Evolutionary conservation across 2,329 filamentous ascomycete species (phyloP).

Genomic region (Talaromyces pinophilus): DNA sequence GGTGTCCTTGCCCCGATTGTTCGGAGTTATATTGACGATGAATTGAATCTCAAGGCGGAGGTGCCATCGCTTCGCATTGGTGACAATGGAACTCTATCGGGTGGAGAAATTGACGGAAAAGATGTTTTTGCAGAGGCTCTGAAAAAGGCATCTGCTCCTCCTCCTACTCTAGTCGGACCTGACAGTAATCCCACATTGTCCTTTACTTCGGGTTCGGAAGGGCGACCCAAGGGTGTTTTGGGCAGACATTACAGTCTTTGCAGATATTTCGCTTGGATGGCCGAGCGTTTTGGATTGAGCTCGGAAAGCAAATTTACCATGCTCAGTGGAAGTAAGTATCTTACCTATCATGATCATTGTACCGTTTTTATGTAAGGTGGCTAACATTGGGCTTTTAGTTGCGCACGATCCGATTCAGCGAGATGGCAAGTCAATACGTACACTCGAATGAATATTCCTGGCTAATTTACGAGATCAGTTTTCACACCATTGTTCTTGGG

Average conservation of each 20-base stretch:
- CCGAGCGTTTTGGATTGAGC: conserved; percentile 73
- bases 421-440: conserved; percentile 53
- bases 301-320: conserved; percentile 76
- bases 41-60: conserved; percentile 70
- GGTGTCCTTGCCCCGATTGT: conserved; percentile 64
- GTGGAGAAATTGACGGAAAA: conserved; percentile 64
- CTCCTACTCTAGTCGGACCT: conserved; percentile 78
- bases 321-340: conserved; percentile 64
- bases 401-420: conserved; percentile 62
- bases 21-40: conserved; percentile 68
- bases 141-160: conserved; percentile 46
- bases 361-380: background rate
- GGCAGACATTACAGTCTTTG: conserved; percentile 84
- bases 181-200: conserved; percentile 77
- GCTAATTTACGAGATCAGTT: conserved; percentile 40
- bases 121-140: conserved; percentile 62
- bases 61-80: conserved; percentile 72
- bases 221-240: conserved; percentile 80
- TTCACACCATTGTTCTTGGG: conserved; percentile 89
- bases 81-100: conserved; percentile 70
- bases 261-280: conserved; percentile 93
- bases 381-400: conserved; percentile 41
- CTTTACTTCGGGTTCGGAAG: conserved; percentile 74
- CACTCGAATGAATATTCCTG: background rate
- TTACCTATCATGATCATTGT: background rate